A percentile compares a stretch with the other conserved stretches of the same genome.
phyloP scores from a whole-genome alignment of 1,139 yeast genomes.

The Zhuliangozyma parablackwelliae region DNA sequence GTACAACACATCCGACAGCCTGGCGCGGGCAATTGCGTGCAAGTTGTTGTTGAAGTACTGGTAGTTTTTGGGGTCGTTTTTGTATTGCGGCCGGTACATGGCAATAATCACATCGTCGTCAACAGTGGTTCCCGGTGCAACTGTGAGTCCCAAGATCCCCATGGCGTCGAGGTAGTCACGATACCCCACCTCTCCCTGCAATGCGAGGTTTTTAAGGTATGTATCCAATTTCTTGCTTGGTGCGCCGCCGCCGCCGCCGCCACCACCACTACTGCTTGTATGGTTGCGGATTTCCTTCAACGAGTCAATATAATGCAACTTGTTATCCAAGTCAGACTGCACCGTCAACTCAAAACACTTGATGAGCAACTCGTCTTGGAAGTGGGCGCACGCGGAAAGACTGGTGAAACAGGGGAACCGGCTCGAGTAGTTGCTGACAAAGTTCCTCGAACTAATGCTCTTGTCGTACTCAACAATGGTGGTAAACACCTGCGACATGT shows the following conservation, averaged over 20 bases:
- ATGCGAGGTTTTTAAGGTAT: constrained; percentile 48
- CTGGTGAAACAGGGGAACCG: constrained; percentile 36
- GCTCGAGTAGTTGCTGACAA: constrained; percentile 11
- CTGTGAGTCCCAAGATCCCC: constrained; percentile 46
- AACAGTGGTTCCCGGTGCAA: constrained; percentile 16
- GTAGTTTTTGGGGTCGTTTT: constrained; percentile 32
- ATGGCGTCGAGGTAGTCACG: constrained; percentile 57
- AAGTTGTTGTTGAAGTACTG: constrained; percentile 34
- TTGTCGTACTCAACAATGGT: constrained; percentile 44
- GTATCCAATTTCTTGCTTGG: constrained; percentile 25
- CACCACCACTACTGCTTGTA: constrained; percentile 7
- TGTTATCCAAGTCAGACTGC: constrained; percentile 48
- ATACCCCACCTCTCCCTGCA: constrained; percentile 58
- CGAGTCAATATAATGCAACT: constrained; percentile 68
- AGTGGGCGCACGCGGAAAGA: constrained; percentile 56
- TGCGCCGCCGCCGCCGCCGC: constrained; percentile 7
- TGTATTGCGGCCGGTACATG: constrained; percentile 39
- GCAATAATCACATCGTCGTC: constrained; percentile 45
- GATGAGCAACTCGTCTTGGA: constrained; percentile 58
- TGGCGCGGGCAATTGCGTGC: constrained; percentile 39
- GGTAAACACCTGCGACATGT: constrained; percentile 30
- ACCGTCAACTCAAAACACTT: constrained; percentile 57
- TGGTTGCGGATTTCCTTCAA: constrained; percentile 14
- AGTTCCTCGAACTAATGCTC: constrained; percentile 19
- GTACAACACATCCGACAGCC: constrained; percentile 40